These are phyloP conservation scores for Alternaria sp. DNA, from an alignment of 2,329 filamentous ascomycete species.

Conservation along the genomic window DNA sequence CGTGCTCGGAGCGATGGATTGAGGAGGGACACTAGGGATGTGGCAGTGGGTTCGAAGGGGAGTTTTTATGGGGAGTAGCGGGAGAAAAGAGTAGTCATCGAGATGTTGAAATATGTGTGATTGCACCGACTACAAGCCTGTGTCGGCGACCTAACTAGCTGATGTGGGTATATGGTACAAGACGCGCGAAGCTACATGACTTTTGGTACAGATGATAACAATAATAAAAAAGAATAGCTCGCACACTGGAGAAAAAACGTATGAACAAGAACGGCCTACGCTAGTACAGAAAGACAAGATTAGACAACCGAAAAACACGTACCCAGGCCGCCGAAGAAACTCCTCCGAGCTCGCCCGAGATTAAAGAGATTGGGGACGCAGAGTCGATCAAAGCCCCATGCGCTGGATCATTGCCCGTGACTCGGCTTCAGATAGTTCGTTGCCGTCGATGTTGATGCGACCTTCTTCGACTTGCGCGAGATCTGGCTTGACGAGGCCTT, in stretches of 20 bases:
- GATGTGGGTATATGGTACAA: neutral
- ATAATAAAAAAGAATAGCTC: neutral
- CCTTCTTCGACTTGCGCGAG: conserved; percentile 61
- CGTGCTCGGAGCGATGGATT: conserved; percentile 5
- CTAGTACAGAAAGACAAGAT: neutral
- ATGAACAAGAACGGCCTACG: conserved; percentile 2
- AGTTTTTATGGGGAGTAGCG: neutral
- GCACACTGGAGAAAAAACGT: neutral
- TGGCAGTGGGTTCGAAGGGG: neutral
- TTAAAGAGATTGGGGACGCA: neutral
- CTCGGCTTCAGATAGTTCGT: conserved; percentile 38
- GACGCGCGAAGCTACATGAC: neutral
- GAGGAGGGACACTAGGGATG: conserved; percentile 5
- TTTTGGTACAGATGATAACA: neutral
- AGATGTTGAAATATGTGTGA: neutral
- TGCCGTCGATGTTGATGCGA: conserved; percentile 42
- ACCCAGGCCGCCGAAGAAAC: neutral
- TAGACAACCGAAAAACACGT: neutral
- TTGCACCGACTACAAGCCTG: neutral
- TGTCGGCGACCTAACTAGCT: neutral
- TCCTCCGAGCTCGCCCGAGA: neutral
- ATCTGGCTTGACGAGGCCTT: conserved; percentile 54
- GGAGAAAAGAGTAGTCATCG: neutral
- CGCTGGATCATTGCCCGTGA: conserved; percentile 42
- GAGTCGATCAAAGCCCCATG: conserved; percentile 34